Base-by-base conservation (phyloP, 495 filamentous ascomycete species). In the Amniculicola lignicola region DNA sequence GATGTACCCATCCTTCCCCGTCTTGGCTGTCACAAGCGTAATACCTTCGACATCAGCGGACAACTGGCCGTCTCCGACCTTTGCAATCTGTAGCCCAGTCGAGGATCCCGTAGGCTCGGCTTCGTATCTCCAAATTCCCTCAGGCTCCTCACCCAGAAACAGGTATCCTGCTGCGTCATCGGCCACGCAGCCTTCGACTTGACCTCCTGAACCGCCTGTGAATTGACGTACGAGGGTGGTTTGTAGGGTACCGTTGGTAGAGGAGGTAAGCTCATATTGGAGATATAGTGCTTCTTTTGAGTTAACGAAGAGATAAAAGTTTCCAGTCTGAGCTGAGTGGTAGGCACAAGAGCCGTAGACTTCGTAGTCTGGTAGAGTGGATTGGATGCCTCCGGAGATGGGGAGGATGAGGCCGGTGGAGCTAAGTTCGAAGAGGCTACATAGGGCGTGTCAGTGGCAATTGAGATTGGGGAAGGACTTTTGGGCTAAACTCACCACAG, bases 121-220 rank as follows among this genome's bases (percentile, higher is more conserved):
- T 12, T 38, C 33, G 19, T 50, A 50, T 4, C 46, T 28, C 46
- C 46, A 50, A 15, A 50, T 50, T 4, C 46, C 46, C 28, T 37
- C 46, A 12, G 28, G 16, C 19, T 50, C 29, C 25, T 50, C 46
- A 19, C 28, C 46, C n/a, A 50, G 15, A 19, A 50, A 50, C 11
- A 50, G 12, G 21, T 19, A 50, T 9, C 33, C 46, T 11, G 46
- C 21, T 7, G 12, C 46, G 19, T 50, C 46, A 33, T 50, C 46
- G 4, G 29, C 46, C 6, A 50, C 46, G 31, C 46, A 50, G 3
- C 46, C 29, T 38, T 36, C 46, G 12, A 50, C 31, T 27, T 50
- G 29, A 4, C 46, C 46, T 14, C 31, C 46, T 4, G 44, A 48
- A 23, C 46, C 46, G 28, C 31, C 31, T 4, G 4, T 50, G 21